Base-by-base conservation (phyloP, 805 yeast species). In the Ascoidea rubescens region DNA sequence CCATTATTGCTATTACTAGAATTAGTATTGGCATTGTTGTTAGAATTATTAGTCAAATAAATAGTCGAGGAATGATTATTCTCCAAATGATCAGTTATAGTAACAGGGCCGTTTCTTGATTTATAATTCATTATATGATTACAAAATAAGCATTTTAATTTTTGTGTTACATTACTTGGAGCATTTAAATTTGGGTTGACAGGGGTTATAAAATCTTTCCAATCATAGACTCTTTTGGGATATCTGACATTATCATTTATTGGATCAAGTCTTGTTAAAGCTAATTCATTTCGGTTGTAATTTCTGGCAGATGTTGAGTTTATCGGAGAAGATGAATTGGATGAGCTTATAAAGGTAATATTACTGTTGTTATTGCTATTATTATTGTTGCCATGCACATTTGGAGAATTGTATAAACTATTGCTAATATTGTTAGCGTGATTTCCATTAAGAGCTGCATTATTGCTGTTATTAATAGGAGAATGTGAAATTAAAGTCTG, bases 81-180 rank as follows among this genome's bases (percentile, higher is more conserved):
- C 46, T 50, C 55, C 32, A 55, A 51, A 47, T 55, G 58, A 17
- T 49, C 54, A 30, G 52, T 48, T 21, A 55, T 48, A 5, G 56
- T 54, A 43, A 52, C 54, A 5, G 58, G 58, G 2, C 58, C 58
- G 33, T 55, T 55, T 48, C 58, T 48, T 4, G 56, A 54, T 28
- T 47, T 51, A 31, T 55, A 55, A n/a, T 45, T 37, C 43, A 37
- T 37, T 37, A 37, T 14, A 37, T 37, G 43, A 4, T 14, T 14
- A 37, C 43, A 37, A 37, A 37, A 37, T 37, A 37, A 37, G 14
- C 43, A 37, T 14, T 14, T 8, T 37, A 37, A 37, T 37, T 37
- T 37, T 37, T 37, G 43, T 10, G 43, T 14, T 10, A 37, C 43
- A 14, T 37, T 37, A 14, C 8, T 37, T 37, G 43, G 14, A 37